Base-by-base conservation (phyloP, 208 protist species). In the Acanthamoeba lugdunensis region DNA sequence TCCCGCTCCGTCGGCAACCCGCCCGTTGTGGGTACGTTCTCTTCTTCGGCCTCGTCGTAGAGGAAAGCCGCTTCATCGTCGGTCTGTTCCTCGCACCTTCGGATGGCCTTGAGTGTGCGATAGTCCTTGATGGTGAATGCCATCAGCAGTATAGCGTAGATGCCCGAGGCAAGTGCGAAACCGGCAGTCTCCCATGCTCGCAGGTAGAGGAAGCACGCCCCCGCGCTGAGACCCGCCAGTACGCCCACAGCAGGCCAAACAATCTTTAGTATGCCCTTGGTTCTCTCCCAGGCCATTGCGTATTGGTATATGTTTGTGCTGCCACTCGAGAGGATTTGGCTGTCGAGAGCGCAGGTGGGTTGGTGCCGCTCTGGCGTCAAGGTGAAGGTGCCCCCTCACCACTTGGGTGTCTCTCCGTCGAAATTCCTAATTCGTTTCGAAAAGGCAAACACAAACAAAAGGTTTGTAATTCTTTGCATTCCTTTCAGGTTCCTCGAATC, bases 181-280 rank as follows among this genome's bases (percentile, higher is more conserved):
- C 25, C 8, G 5, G 45, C 18, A 1, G 75, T 84, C 75, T 84
- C 75, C 75, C 37, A 58, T 21, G 75, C 75, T 11, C n/a, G 45
- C 45, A 84, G 45, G 48, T 84, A 84, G 75, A 58, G 11, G 48
- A 84, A 84, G 75, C 45, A 25, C 14, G 21, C 75, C 9, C 75
- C 33, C 33, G 75, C 75, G 16, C 33, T 58, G 14, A 84, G 13
- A 8, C 75, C 75, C 7, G 48, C 75, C 13, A 84, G 9, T 9
- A 58, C 0, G 28, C 75, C 75, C 13, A 61, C n/a, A 5, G 75
- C 48, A 30, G 45, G 28, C 33, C 18, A 50, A 5, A 23, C 48
- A 30, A 84, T 84, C 48, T 56, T 84, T 5, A 61, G 4, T 21
- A 8, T 7, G 0, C 48, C 75, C 23, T 84, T 84, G 37, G 56